A percentile compares a stretch with the other conserved stretches of the same genome.
These are phyloP conservation scores for Chrysophaeum taylorii DNA, from an alignment of 352 stramenopile species.

Conservation along the genomic window DNA sequence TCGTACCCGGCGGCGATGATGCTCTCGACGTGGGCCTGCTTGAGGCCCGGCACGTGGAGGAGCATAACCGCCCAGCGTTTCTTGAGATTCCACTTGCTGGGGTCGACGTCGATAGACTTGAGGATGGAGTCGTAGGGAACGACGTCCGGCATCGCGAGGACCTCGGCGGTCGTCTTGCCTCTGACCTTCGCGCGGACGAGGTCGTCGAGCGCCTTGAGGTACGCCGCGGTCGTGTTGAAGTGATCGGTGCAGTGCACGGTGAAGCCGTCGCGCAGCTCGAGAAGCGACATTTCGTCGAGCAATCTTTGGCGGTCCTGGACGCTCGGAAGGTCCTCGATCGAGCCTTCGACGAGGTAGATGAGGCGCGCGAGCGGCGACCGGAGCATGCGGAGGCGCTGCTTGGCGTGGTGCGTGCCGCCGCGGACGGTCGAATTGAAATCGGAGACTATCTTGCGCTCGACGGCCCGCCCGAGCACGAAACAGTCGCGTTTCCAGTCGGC, in stretches of 20 bases:
- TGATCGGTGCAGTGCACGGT: not conserved
- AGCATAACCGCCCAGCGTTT: not conserved
- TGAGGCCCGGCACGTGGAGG: not conserved
- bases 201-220: not conserved
- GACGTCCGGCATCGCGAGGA: not conserved
- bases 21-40: not conserved
- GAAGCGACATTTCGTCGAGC: not conserved
- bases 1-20: not conserved
- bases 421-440: not conserved
- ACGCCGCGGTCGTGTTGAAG: not conserved
- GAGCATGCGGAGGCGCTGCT: not conserved
- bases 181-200: not conserved
- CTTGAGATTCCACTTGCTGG: not conserved
- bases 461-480: not conserved
- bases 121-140: not conserved
- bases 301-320: not conserved
- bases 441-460: slow-evolving; percentile 5
- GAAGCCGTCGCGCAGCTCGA: slow-evolving; percentile 4
- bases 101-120: not conserved
- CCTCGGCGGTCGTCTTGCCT: not conserved
- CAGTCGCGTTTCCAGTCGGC: not conserved
- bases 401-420: not conserved
- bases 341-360: not conserved
- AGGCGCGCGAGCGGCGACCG: not conserved
- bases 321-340: not conserved